Evolutionary conservation across 305 asterid species (phyloP), one percentile per base, ranked within the genome.

Genomic region (Fraxinus greggii): DNA sequence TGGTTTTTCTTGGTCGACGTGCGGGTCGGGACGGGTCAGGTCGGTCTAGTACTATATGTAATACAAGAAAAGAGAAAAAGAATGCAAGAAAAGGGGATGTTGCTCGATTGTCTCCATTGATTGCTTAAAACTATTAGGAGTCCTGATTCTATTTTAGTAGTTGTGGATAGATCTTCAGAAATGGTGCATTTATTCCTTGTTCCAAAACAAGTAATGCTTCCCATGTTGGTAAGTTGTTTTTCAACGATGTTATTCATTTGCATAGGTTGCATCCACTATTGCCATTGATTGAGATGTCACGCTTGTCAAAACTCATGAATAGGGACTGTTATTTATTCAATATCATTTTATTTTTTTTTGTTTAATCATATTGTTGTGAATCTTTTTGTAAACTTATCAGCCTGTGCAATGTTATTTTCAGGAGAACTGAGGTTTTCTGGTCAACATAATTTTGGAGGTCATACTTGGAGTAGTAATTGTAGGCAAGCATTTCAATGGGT

Each of bases 401-500:
- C 78, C 63, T 31, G 75, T 79, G 74, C 19, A 17, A 28, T 70
- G 61, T 76, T 72, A 12, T 80, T 61, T 81, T 45, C 91, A 95
- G 97, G 90, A 77, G 87, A 83, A 72, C 36, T 72, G 51, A 80
- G 76, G 78, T 85, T 86, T 86, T 85, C 82, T 19, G n/a, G 80
- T 70, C 83, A 82, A 79, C 78, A 80, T 77, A 88, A 83, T 70
- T 85, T 80, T 81, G 95, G 94, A 80, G 87, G 90, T 77, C 83
- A 81, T 82, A 84, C 85, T 79, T 31, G 87, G 88, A 83, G 85
- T 81, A 84, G 85, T 69, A 81, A 76, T 81, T 82, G 78, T 61
- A 17, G 51, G 59, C 87, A 86, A 80, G 74, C 83, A 32, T 84
- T 89, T 85, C 89, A 59, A 51, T 92, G 98, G 97, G 80, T 88